Evolutionary conservation across 306 rosid species (phyloP), one percentile per base, ranked within the genome.

Genomic region (Comarum palustre): DNA sequence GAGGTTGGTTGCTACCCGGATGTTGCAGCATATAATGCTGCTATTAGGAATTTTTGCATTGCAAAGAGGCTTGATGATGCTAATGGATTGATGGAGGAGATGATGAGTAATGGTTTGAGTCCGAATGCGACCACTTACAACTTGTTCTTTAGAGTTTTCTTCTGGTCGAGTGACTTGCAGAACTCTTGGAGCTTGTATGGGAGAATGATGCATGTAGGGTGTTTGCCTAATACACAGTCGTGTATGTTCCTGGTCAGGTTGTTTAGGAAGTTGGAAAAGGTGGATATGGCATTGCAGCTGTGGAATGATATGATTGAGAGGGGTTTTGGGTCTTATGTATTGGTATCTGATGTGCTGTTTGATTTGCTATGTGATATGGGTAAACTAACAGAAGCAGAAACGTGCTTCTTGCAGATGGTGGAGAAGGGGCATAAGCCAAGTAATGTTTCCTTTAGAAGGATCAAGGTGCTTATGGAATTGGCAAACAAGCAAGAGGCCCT

Each of bases 391-490:
- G 97, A 93, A 72, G 93, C 91, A 32, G 97, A 91, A 81, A 88
- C 60, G 62, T 93, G 97, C 85, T 91, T 87, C 86, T 69, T 86
- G 82, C 90, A 91, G 85, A 93, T 93, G 98, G 52, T 89, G 54
- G 97, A 91, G 73, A 93, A 86, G 78, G 94, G 96, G 80, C 94
- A 91, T 52, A 90, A 79, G 80, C 97, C 97, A 42, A 93, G 97
- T 69, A 55, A 71, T 57, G 94, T 84, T 73, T 89, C 94, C 1
- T 93, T 85, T 73, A 93, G 71, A 78, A 89, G 98, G 83, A 91
- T 93, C 77, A 86, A 86, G 80, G 96, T 89, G 67, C 91, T 93
- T 69, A 87, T 93, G 97, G 95, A 91, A 74, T 80, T 93, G 67
- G 90, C 97, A 38, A 89, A 85, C 73, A 89, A 77, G 82, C 84